Evolutionary conservation across 1,284 basidiomycete species (phyloP).

Genomic region (Trichosporon sp.): DNA sequence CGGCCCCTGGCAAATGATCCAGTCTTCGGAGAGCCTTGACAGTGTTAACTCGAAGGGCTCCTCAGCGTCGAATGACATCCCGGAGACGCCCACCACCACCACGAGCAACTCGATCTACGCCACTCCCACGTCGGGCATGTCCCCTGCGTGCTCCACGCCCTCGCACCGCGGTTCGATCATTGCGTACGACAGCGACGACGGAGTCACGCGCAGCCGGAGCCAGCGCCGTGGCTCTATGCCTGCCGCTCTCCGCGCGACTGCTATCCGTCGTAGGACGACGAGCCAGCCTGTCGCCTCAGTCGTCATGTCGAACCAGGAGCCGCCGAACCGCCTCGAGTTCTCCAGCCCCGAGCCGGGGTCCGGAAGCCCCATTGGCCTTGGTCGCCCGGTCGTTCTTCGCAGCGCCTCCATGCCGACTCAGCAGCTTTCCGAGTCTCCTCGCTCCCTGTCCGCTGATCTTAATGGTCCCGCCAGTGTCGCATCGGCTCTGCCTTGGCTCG

Average conservation of each 20-base stretch:
- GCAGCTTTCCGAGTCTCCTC: neutral
- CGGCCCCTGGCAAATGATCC: neutral
- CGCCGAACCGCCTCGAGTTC: neutral
- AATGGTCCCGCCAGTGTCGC: neutral
- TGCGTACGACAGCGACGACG: conserved; percentile 14
- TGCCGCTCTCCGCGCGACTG: neutral
- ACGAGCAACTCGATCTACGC: neutral
- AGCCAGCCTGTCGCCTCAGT: neutral
- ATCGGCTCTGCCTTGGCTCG: neutral
- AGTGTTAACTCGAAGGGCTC: conserved; percentile 1
- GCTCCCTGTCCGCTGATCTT: neutral
- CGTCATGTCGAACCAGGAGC: conserved; percentile 2
- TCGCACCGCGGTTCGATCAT: neutral
- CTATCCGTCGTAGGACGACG: neutral
- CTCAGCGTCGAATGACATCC: conserved; percentile 5
- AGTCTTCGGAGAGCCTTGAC: conserved; percentile 5
- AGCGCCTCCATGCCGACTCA: conserved; percentile 2
- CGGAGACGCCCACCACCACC: neutral
- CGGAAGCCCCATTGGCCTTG: neutral
- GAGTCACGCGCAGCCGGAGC: neutral
- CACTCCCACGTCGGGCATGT: conserved; percentile 11
- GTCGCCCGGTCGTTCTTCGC: neutral
- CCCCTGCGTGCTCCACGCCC: neutral
- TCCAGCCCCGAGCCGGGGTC: neutral
- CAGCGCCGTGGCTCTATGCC: conserved; percentile 13